Base-by-base conservation (phyloP, 257 asterid species). In the Solanum chiquidenum region DNA sequence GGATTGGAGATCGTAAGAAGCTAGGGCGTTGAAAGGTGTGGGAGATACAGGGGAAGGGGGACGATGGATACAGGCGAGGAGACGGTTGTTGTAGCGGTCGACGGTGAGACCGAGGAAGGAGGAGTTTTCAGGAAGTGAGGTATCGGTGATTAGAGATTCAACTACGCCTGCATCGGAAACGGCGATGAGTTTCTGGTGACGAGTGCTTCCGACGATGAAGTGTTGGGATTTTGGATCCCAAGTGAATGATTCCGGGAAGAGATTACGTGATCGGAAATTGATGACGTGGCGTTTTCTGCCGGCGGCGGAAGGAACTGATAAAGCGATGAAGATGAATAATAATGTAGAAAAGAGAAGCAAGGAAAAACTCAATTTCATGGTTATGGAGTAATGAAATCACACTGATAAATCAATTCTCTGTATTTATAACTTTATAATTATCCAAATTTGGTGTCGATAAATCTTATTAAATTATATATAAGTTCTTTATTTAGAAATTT, bases 131-230 rank as follows among this genome's bases (percentile, higher is more conserved):
- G 96, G 98, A 44, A 95, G 93, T 64, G 93, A 83, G 2, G 80
- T 34, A 79, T 93, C 97, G 66, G 92, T 46, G 93, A 94, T 71
- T 85, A 96, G 93, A 8, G 93, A 73, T 85, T 95, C 91, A 44
- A 89, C 91, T 58, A 94, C 92, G 88, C 95, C 98, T 11, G 98
- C 98, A 86, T 96, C 98, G 52, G 98, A 96, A 86, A 96, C 98
- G 88, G 98, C 89, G 85, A 89, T 89, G 85, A 95, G 87, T 82
- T 85, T 90, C 8, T 89, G 92, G 83, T 86, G 92, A 88, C 94
- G 95, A 79, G 92, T 93, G 20, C 98, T 94, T 87, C 93, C 95
- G 75, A 88, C 91, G 82, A 96, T 80, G 92, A 96, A 96, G 93
- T 96, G 99, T 21, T 96, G 95, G 74, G 92, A 92, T 58, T 89